These are phyloP conservation scores for Cyclotella sp. DNA, from an alignment of 108 stramenopile species.

Conservation along the genomic window DNA sequence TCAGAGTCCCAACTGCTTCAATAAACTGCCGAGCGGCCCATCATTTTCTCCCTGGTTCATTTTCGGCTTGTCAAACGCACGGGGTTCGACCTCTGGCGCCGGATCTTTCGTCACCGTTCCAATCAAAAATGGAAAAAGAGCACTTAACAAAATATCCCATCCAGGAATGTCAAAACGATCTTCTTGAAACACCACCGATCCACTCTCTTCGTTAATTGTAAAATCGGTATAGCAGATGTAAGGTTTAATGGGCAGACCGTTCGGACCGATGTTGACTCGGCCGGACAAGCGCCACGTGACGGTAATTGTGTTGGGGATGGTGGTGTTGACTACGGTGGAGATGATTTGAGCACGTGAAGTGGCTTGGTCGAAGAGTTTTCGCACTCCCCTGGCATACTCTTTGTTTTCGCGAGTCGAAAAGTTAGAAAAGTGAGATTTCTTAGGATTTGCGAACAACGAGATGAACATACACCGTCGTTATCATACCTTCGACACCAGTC, in stretches of 20 bases:
- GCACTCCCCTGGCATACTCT: conserved; percentile 79
- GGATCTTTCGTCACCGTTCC: conserved; percentile 50
- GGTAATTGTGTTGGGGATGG: conserved; percentile 64
- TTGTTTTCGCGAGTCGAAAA: not conserved
- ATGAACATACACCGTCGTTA: not conserved
- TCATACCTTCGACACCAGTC: conserved; percentile 62
- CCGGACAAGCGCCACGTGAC: conserved; percentile 85
- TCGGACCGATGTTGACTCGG: conserved; percentile 73
- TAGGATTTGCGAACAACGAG: not conserved
- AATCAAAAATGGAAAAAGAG: conserved; percentile 77
- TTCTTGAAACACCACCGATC: conserved; percentile 77
- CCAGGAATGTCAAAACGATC: conserved; percentile 82
- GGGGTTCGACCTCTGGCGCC: conserved; percentile 15
- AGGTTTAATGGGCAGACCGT: conserved; percentile 83
- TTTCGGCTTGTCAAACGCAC: not conserved
- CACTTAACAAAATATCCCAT: conserved; percentile 65
- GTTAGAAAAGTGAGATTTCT: not conserved
- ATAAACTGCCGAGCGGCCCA: not conserved
- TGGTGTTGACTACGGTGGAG: conserved; percentile 57
- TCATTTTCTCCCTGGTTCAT: not conserved
- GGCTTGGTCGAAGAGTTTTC: conserved; percentile 72
- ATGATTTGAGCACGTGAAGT: conserved; percentile 82
- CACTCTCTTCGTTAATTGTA: conserved; percentile 62
- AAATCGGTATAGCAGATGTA: conserved; percentile 87
- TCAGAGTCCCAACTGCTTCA: conserved; percentile 2